Base-by-base conservation (phyloP, 2,329 filamentous ascomycete species). In the Tolypocladium paradoxum region DNA sequence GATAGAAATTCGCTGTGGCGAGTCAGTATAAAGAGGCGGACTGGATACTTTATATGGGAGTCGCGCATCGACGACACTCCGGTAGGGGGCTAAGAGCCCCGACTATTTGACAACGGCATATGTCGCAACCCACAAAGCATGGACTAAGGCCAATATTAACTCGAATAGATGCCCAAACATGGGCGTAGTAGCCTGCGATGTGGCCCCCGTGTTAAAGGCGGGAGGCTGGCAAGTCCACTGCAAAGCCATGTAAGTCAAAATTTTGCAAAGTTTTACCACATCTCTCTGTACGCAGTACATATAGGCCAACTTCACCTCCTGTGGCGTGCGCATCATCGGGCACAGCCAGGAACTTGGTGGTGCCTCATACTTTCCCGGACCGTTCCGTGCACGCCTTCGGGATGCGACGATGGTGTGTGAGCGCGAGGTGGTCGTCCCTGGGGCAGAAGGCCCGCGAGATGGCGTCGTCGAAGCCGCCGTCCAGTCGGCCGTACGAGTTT, bases 401-500 rank as follows among this genome's bases (percentile, higher is more conserved):
- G 9, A 79, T 70, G 12, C 63, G 60, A n/a, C n/a, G n/a, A n/a
- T n/a, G n/a, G 7, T 64, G 61, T 0, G 76, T 79, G 1, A 80
- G 68, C 1, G 75, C 74, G 22, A 68, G 57, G 56, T 79, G 79
- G 51, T 74, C 68, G 27, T 70, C 60, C 4, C 56, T 55, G 0
- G 75, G 75, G 1, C 73, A 72, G 55, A 79, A 73, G 12, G 69
- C 68, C 34, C 70, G 67, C 0, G 76, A 78, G 52, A 81, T 75
- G 27, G 77, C 77, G 56, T 78, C 73, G 62, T 80, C 76, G 56
- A 79, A 81, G 48, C 70, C 75, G 31, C 78, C 78, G 56, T 81
- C 77, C 1, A 82, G 70, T 1, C 71, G 69, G 31, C 70, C 77
- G 60, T 78, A 80, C 1, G 75, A 78, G 58, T 80, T 80, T 43